A percentile compares a stretch with the other conserved stretches of the same genome.
phyloP scores from a whole-genome alignment of 768 basidiomycete genomes.

The Agrocybe chaxingu region DNA sequence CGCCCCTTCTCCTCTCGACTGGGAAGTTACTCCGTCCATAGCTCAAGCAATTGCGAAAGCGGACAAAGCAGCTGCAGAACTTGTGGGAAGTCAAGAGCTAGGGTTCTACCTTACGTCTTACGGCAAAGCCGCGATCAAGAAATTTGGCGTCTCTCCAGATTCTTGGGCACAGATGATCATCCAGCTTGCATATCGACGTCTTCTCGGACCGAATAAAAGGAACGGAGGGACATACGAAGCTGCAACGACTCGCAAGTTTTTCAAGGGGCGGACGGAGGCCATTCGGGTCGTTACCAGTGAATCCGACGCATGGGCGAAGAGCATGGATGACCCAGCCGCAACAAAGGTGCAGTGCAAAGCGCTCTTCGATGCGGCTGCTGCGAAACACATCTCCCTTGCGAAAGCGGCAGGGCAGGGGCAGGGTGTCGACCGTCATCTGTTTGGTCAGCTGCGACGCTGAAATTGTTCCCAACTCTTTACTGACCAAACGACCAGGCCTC shows the following conservation, averaged over 20 bases:
- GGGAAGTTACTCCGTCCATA: constrained; percentile 51
- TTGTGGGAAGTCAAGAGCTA: constrained; percentile 63
- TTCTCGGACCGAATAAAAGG: constrained; percentile 51
- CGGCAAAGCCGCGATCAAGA: constrained; percentile 85
- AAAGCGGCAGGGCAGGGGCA: constrained; percentile 60
- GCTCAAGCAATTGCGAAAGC: constrained; percentile 53
- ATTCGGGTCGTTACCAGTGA: constrained; percentile 80
- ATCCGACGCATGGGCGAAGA: constrained; percentile 71
- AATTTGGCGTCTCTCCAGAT: constrained; percentile 87
- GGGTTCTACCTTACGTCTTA: constrained; percentile 66
- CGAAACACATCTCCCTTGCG: constrained; percentile 66
- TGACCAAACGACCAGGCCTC: constrained; percentile 47
- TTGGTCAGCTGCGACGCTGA: constrained; percentile 48
- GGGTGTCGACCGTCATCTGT: constrained; percentile 86
- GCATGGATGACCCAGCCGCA: constrained; percentile 59
- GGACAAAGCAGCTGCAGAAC: constrained; percentile 48
- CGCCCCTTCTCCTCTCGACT: constrained; percentile 57
- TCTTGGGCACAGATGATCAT: constrained; percentile 93
- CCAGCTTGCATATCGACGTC: constrained; percentile 82
- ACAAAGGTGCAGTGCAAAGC: constrained; percentile 40
- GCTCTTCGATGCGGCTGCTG: constrained; percentile 58
- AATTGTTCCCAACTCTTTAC: background rate
- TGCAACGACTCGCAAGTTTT: constrained; percentile 84
- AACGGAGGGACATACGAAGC: constrained; percentile 90
- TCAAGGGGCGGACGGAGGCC: constrained; percentile 91